Base-by-base conservation (phyloP, 441 rosid genomes). In the Pelargonium australe region DNA sequence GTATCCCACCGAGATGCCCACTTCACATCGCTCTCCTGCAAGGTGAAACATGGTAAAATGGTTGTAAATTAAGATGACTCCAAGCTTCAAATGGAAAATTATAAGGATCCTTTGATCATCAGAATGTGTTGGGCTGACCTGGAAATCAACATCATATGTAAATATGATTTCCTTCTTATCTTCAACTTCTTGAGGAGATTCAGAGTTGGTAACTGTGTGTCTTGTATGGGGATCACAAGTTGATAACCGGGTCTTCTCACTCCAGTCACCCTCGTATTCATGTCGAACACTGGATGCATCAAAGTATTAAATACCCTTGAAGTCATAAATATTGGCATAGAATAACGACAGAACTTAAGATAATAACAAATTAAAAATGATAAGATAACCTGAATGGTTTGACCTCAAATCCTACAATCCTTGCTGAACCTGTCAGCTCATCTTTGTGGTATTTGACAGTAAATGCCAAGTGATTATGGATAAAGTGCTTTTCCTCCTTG, bases 1-100 rank as follows among this genome's bases (percentile, higher is more conserved):
- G 98, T 85, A 76, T 93, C 98, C 98, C 98, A 91, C 19, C 98
- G 83, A 11, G 95, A 93, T 2, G 93, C 97, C 98, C 97, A 93
- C 84, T 89, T 93, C 69, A 93, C 86, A 57, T 88, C 89, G 78
- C 98, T 93, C 69, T 86, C 96, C 88, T 90, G 84, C 71, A 78
- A 68, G 45, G 64, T 57, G 70, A 73, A 68, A 3, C 69, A 47
- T 4, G 13, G 58, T n/a, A 41, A 70, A 63, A 43, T 68, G 67
- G 62, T 55, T 17, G 28, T 61, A 40, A 45, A 23, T 6, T 5
- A 53, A 34, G 7, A 34, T 34, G 7, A 34, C 7, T 4, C 40
- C 7, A 5, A 34, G 7, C 40, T 34, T 5, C 7, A 76, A 51
- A 19, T 4, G 37, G 40, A 13, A 57, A 11, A 47, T 17, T 63